phyloP scores from a whole-genome alignment of 139 green algal species.

The Pycnococcus provasolii region DNA sequence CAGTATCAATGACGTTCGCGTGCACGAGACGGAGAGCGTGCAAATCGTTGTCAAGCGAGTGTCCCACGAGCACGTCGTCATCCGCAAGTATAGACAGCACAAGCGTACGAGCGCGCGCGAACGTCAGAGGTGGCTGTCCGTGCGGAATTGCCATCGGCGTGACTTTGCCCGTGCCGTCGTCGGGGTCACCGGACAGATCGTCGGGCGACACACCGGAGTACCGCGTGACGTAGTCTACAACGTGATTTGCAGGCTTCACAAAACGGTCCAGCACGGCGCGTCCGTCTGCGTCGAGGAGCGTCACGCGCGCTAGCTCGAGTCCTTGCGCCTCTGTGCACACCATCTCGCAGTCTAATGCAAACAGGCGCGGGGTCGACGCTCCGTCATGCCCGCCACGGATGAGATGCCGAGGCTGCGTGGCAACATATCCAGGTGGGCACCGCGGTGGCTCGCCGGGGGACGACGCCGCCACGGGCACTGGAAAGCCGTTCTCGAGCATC shows the following conservation, averaged over 20 bases:
- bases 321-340: not conserved
- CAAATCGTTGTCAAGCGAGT: conserved; percentile 83
- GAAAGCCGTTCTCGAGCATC: no score
- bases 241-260: not conserved
- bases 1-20: conserved; percentile 60
- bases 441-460: no score
- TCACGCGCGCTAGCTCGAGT: not conserved
- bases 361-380: not conserved
- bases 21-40: conserved; percentile 52
- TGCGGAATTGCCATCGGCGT: no score
- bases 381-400: no score
- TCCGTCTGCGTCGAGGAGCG: not conserved
- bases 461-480: no score
- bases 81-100: conserved; percentile 49
- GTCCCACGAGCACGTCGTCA: conserved; percentile 71
- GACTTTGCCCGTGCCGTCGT: no score
- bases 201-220: conserved; percentile 58
- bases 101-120: no score
- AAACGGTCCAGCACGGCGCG: not conserved
- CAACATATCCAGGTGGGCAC: no score
- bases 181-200: conserved; percentile 39
- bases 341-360: conserved; percentile 1
- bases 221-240: not conserved
- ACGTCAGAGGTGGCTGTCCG: no score
- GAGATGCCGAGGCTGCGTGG: no score